A percentile compares a stretch with the other conserved stretches of the same genome.
phyloP scores from a whole-genome alignment of 352 stramenopile genomes.

The Pythium apleroticum region DNA sequence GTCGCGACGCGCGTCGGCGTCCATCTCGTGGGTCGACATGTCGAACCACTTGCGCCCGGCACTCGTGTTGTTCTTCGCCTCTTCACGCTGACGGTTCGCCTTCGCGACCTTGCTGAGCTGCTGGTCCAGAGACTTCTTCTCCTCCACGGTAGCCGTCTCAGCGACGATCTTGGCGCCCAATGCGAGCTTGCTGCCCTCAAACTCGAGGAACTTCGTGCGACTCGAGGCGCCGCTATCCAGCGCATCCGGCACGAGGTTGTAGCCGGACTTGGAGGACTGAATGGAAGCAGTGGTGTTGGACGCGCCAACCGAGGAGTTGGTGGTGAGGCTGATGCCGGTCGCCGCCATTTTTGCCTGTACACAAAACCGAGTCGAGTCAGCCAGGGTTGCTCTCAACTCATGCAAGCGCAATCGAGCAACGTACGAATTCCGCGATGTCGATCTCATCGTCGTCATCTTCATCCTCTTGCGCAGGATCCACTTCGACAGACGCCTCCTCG shows the following conservation, averaged over 20 bases:
- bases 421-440: conserved; percentile 54
- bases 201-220: conserved; percentile 47
- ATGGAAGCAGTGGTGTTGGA: neutral
- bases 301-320: neutral
- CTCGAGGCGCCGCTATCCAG: conserved; percentile 68
- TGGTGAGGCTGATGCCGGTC: conserved; percentile 24
- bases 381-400: neutral
- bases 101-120: conserved; percentile 42
- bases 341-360: conserved; percentile 30
- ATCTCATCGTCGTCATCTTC: conserved; percentile 37
- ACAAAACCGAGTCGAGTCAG: neutral
- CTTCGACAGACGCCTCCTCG: conserved; percentile 19
- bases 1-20: conserved; percentile 84
- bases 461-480: conserved; percentile 15
- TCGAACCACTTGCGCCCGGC: conserved; percentile 90
- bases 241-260: conserved; percentile 25
- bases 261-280: neutral
- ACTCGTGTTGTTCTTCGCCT: conserved; percentile 50
- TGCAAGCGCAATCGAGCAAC: conserved; percentile 17
- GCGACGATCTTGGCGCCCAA: conserved; percentile 42
- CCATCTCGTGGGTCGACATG: conserved; percentile 90
- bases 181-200: conserved; percentile 38
- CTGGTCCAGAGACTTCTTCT: conserved; percentile 42
- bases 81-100: conserved; percentile 49
- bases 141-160: conserved; percentile 45